Evolutionary conservation across 2,329 filamentous ascomycete species (phyloP), one percentile per base, ranked within the genome.

Genomic region (Claviceps fusiformis): DNA sequence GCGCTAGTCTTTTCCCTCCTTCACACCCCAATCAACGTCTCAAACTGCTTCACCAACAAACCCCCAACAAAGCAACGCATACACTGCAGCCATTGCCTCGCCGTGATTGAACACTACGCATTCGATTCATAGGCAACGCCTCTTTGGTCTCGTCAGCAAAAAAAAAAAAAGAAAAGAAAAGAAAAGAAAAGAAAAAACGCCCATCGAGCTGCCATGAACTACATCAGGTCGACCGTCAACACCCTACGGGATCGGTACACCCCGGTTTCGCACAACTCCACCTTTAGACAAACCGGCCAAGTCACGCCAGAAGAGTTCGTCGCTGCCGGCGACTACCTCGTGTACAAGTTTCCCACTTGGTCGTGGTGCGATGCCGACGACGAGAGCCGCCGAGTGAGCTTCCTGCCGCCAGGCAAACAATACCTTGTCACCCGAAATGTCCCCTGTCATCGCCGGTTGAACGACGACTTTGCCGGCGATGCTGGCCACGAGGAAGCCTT

Each of bases 261-360:
- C 13, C 91, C 91, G 45, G 85, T 95, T 64, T 84, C 83, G 57
- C 85, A 95, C 70, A 95, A 83, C 53, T 97, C 92, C 3, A 97
- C 89, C 60, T 98, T 98, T 73, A 88, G 92, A 63, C 80, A 82
- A 64, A 95, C 91, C 5, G 93, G 93, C 61, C 88, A 97, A 74
- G 93, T 98, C 72, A 97, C 92, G 0, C 92, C 92, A 19, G 92
- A 96, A 67, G 93, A 98, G 77, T 98, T 98, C 71, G 79, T 96
- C 52, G 86, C 87, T 4, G 93, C 93, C 3, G 93, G 93, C 63
- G 93, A 98, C 75, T 98, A 97, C 70, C 83, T 98, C 43, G 91
- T 95, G 66, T 95, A 95, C 83, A 97, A 96, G 76, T 98, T 98
- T 73, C 93, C 92, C 9, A 95, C 92, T 56, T 98, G 93, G 93